phyloP scores from a whole-genome alignment of 1,139 yeast species.

The Starmera stellimalicola region DNA sequence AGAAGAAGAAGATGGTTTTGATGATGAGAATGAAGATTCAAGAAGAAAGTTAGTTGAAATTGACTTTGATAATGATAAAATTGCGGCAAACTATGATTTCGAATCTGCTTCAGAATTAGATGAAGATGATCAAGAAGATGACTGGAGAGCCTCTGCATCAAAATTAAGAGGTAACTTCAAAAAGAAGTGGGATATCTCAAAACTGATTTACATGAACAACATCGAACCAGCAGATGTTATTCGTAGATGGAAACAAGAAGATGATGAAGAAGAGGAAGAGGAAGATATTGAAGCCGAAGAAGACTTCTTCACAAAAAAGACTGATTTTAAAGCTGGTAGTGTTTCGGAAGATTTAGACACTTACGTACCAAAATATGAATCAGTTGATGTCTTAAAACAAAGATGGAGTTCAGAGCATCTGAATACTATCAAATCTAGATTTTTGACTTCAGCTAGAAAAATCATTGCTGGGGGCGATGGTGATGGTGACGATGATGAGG shows the following conservation, averaged over 20 bases:
- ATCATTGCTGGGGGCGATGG: conserved; percentile 27
- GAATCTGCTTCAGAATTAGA: conserved; percentile 40
- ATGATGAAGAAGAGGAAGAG: conserved; percentile 31
- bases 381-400: conserved; percentile 38
- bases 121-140: conserved; percentile 33
- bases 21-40: conserved; percentile 25
- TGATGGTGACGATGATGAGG: conserved; percentile 38
- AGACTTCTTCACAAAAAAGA: conserved; percentile 53
- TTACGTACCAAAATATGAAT: conserved; percentile 29
- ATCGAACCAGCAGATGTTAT: conserved; percentile 69
- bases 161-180: conserved; percentile 33
- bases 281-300: conserved; percentile 52
- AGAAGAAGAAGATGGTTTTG: conserved; percentile 27
- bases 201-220: conserved; percentile 69
- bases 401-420: conserved; percentile 50
- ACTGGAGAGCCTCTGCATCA: conserved; percentile 37
- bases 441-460: conserved; percentile 59
- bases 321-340: conserved; percentile 10
- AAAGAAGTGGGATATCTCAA: conserved; percentile 71
- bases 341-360: conserved; percentile 23
- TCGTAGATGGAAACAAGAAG: conserved; percentile 61
- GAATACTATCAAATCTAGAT: conserved; percentile 42
- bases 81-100: conserved; percentile 29
- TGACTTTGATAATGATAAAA: conserved; percentile 36
- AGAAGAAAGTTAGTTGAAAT: conserved; percentile 34